Percentiles rank a stretch among this genome's conserved stretches.
Evolutionary conservation across 2,329 filamentous ascomycete genomes (phyloP).

Genomic region (Paecilomyces sp.): DNA sequence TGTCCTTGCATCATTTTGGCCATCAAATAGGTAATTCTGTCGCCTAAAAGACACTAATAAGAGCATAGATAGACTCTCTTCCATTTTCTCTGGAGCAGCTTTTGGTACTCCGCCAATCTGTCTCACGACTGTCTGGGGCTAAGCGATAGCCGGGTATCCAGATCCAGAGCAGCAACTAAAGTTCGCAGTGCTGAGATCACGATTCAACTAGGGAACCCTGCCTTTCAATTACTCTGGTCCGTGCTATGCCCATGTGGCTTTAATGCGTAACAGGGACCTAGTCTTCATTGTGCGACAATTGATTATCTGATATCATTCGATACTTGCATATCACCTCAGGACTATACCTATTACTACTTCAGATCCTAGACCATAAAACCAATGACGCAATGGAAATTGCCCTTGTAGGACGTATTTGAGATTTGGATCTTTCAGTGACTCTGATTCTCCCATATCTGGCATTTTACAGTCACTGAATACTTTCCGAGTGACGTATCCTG

Average conservation of each 20-base stretch:
- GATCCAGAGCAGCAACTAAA: not conserved
- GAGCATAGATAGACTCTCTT: not conserved
- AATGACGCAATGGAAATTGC: not conserved
- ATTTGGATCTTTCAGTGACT: not conserved
- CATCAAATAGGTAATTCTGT: not conserved
- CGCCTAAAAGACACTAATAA: not conserved
- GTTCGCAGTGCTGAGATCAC: not conserved
- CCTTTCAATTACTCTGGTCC: not conserved
- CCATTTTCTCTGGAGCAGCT: not conserved
- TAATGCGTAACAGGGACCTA: not conserved
- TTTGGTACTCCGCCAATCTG: not conserved
- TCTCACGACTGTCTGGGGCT: not conserved
- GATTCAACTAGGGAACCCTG: not conserved
- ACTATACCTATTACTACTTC: not conserved
- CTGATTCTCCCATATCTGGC: not conserved
- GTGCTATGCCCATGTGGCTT: not conserved
- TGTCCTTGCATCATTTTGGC: not conserved
- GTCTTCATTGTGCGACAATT: not conserved
- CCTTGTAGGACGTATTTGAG: not conserved
- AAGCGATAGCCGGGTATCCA: not conserved
- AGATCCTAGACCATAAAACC: not conserved
- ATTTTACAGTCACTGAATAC: not conserved
- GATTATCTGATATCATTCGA: not conserved
- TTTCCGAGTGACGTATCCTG: not conserved
- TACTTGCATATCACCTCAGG: not conserved